Evolutionary conservation across 768 basidiomycete genomes (phyloP).

Genomic region (Paxillus involutus): DNA sequence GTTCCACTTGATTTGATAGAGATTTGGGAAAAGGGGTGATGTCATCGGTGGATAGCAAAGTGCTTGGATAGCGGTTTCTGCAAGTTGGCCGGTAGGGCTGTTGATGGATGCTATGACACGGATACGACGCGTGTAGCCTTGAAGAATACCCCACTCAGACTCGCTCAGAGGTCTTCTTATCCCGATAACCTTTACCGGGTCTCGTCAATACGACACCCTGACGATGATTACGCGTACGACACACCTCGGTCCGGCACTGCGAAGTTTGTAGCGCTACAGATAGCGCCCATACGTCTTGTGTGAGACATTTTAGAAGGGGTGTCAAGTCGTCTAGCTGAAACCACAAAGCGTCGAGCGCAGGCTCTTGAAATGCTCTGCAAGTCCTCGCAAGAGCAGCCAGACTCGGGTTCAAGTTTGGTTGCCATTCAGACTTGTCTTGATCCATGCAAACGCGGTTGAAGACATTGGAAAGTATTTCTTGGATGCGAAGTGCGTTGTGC

Average conservation of each 20-base stretch:
- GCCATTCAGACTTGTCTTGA: background rate
- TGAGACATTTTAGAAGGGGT: background rate
- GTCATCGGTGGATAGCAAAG: slow-evolving; percentile 1
- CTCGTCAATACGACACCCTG: too few species aligned
- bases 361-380: slow-evolving; percentile 5
- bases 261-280: background rate
- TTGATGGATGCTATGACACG: background rate
- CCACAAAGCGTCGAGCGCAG: slow-evolving; percentile 7
- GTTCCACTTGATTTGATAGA: background rate
- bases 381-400: slow-evolving; percentile 13
- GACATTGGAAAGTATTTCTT: slow-evolving; percentile 1
- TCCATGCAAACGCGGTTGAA: background rate
- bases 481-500: slow-evolving; percentile 3
- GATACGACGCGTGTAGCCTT: background rate
- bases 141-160: slow-evolving; percentile 1
- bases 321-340: background rate
- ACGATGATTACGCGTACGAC: too few species aligned
- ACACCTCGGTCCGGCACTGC: background rate
- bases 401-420: background rate
- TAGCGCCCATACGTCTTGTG: background rate
- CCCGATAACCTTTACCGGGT: background rate
- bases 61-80: background rate
- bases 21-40: background rate
- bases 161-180: background rate
- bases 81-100: background rate